A percentile compares a stretch with the other conserved stretches of the same genome.
These are phyloP conservation scores for Tilletiaria anomala DNA, from an alignment of 1,284 basidiomycete genomes.

Conservation along the genomic window DNA sequence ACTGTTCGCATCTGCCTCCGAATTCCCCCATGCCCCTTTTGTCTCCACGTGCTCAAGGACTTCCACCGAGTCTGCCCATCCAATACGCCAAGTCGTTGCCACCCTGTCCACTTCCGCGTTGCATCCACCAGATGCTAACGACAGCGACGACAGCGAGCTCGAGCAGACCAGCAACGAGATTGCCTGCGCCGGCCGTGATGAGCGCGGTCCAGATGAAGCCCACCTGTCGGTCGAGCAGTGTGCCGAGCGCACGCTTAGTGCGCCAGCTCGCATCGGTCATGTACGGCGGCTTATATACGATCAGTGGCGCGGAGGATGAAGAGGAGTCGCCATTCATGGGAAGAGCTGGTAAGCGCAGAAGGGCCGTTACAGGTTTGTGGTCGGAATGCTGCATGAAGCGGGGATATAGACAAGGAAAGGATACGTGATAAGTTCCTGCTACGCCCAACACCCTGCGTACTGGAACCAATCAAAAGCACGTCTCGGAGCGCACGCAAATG, in stretches of 20 bases:
- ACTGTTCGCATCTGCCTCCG: too few species aligned
- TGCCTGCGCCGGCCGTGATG: slow-evolving; percentile 60
- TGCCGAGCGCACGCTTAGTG: slow-evolving; percentile 53
- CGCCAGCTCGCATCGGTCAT: slow-evolving; percentile 39
- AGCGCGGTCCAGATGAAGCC: slow-evolving; percentile 62
- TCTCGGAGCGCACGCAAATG: not conserved
- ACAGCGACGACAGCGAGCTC: slow-evolving; percentile 18
- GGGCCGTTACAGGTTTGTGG: slow-evolving; percentile 38
- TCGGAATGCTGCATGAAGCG: slow-evolving; percentile 21
- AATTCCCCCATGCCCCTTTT: too few species aligned
- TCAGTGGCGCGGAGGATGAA: slow-evolving; percentile 41
- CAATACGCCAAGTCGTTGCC: not conserved
- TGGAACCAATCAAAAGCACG: too few species aligned
- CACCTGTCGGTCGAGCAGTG: slow-evolving; percentile 54
- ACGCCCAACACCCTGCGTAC: too few species aligned
- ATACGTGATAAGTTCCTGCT: too few species aligned
- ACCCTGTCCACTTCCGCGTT: slow-evolving; percentile 1
- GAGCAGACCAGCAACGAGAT: slow-evolving; percentile 32
- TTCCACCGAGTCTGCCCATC: not conserved
- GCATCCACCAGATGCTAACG: slow-evolving; percentile 21
- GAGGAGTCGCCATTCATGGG: slow-evolving; percentile 45
- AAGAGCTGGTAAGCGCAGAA: slow-evolving; percentile 24
- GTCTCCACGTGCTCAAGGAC: too few species aligned
- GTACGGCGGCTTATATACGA: slow-evolving; percentile 35
- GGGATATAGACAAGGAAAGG: too few species aligned